A percentile compares a stretch with the other conserved stretches of the same genome.
These are phyloP conservation scores for Crithidia sp. DNA, from an alignment of 208 protist species.

Conservation along the genomic window DNA sequence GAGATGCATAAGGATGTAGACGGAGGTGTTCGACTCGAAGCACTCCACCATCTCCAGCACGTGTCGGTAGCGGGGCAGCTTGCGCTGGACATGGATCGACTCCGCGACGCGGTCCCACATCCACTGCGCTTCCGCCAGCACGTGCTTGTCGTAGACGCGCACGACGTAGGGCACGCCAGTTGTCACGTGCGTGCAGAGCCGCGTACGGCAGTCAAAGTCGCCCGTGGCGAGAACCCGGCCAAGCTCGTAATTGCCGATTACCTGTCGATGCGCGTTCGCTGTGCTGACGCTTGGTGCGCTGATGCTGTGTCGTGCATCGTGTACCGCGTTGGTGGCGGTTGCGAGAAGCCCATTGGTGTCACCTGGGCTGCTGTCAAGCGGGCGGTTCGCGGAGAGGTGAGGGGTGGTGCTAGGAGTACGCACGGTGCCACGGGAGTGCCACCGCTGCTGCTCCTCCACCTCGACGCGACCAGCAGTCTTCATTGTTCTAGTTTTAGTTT, in stretches of 20 bases:
- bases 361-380: too few species aligned
- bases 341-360: too few species aligned
- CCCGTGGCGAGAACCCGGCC: slow-evolving; percentile 74
- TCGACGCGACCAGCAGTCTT: too few species aligned
- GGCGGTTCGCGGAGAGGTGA: neutral
- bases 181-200: slow-evolving; percentile 78
- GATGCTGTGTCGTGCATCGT: neutral
- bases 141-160: slow-evolving; percentile 81
- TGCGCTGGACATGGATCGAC: slow-evolving; percentile 83
- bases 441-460: neutral
- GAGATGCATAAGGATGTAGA: slow-evolving; percentile 90
- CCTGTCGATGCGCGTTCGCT: slow-evolving; percentile 31
- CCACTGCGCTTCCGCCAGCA: slow-evolving; percentile 77
- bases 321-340: neutral
- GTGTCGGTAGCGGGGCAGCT: slow-evolving; percentile 79
- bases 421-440: slow-evolving; percentile 6
- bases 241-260: slow-evolving; percentile 89
- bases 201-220: slow-evolving; percentile 87
- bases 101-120: slow-evolving; percentile 85
- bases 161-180: slow-evolving; percentile 83
- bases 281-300: neutral
- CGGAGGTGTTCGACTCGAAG: slow-evolving; percentile 77
- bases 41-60: slow-evolving; percentile 89
- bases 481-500: too few species aligned
- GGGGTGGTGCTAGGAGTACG: neutral